These are phyloP conservation scores for Pseudonitzschia pungens DNA, from an alignment of 108 stramenopile genomes.

Conservation along the genomic window DNA sequence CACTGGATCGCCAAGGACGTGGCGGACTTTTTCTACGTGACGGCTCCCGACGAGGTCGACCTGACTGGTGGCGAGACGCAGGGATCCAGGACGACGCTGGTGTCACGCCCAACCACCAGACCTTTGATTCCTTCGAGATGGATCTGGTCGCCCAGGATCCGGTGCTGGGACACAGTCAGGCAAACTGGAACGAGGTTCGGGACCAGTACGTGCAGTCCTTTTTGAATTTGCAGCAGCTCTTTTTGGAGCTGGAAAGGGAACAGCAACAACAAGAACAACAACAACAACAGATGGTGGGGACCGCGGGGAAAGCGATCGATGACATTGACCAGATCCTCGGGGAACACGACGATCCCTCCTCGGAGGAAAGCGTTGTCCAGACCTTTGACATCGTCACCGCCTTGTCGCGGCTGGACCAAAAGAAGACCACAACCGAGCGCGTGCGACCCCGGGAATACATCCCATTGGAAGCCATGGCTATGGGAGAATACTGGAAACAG, in stretches of 20 bases:
- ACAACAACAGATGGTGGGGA: not conserved
- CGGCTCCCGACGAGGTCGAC: conserved; percentile 23
- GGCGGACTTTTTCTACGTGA: conserved; percentile 46
- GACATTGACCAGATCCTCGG: not conserved
- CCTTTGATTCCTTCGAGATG: not conserved
- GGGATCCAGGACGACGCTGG: not conserved
- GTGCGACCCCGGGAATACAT: not conserved
- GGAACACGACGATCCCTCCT: conserved; percentile 3
- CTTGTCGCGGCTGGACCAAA: not conserved
- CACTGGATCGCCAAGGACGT: conserved; percentile 48
- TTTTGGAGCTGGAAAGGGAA: conserved; percentile 7
- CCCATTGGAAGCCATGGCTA: conserved; percentile 11
- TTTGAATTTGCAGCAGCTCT: not conserved
- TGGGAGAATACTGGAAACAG: conserved; percentile 2
- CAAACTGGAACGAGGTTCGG: not conserved
- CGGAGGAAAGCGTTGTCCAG: conserved; percentile 8
- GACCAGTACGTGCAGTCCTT: conserved; percentile 8
- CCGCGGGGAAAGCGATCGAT: not conserved
- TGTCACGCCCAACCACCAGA: not conserved
- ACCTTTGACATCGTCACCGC: conserved; percentile 13
- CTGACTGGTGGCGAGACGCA: not conserved
- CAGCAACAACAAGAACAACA: conserved; percentile 2
- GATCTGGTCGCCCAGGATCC: not conserved
- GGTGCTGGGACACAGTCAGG: not conserved
- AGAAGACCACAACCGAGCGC: conserved; percentile 6